Evolutionary conservation across 768 basidiomycete genomes (phyloP), one percentile per base, ranked within the genome.

Genomic region (Lentinula aciculospora): DNA sequence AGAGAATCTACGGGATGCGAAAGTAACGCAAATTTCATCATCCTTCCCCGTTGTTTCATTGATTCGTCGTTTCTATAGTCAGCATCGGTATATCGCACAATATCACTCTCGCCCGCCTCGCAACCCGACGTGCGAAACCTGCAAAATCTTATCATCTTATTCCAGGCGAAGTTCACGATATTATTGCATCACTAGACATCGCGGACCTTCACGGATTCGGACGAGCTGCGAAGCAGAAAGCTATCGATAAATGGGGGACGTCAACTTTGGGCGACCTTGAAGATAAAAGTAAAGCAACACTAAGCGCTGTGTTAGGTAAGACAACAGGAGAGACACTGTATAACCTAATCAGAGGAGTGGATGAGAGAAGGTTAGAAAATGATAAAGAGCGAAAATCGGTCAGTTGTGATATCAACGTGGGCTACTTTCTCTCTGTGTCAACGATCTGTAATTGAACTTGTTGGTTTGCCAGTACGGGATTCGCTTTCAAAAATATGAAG

Each of bases 381-480:
- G 88, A 92, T 67, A 92, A 93, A 66, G 83, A 86, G 50, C 77
- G 96, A 64, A 94, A 94, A 69, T 92, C 88, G 5, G 93, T 99
- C 19, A 93, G 90, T 10, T 94, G 92, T 58, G 96, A 98, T 67
- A 90, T 98, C 65, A 99, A 94, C 65, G 94, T 95, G 63, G 67
- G 92, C 79, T 6, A 36, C 31, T 8, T 17, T 29, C 34, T 31
- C 31, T 8, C 47, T 21, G 10, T 31, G n/a, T n/a, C n/a, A n/a
- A n/a, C n/a, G n/a, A n/a, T n/a, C n/a, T n/a, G n/a, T n/a, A n/a
- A n/a, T n/a, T n/a, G n/a, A n/a, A n/a, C n/a, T n/a, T n/a, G n/a
- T n/a, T n/a, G n/a, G n/a, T n/a, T n/a, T n/a, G n/a, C n/a, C n/a
- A 97, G 94, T 99, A 98, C 68, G 97, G 94, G 0, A 97, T 99